Base-by-base conservation (phyloP, 805 yeast species). In the Peterozyma toletana region DNA sequence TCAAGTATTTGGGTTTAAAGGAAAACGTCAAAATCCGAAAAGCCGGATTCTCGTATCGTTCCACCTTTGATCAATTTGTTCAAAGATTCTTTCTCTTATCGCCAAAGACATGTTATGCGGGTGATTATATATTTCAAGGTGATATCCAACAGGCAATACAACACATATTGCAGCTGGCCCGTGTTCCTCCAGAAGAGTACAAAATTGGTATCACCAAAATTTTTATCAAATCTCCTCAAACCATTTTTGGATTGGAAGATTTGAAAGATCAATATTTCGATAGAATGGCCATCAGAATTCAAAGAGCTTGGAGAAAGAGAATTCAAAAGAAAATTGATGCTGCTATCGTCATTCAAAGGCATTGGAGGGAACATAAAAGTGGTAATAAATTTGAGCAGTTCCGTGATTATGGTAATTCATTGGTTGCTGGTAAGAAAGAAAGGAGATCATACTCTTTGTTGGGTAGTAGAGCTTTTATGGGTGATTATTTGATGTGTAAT, bases 251-350 rank as follows among this genome's bases (percentile, higher is more conserved):
- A 0, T 68, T 93, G 46, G 99, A 93, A 65, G 91, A 87, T 54
- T 80, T 91, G 91, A 78, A 98, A 62, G 99, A 93, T 56, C 85
- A 82, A 67, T 93, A 89, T 60, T 93, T 99, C 98, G 91, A 88
- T 57, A 87, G 86, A 54, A 93, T 93, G 95, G 99, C 99, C 4
- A 90, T 96, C 3, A 79, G 95, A 55, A 91, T 93, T 53, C 99
- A 93, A 70, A 78, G 97, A 52, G 98, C 99, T 3, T 89, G 97
- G 86, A 77, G 99, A 68, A 73, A 86, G 54, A 86, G 83, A 58
- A 67, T 81, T 49, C 81, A 80, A 62, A 75, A 86, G 57, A 82
- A 90, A 66, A 84, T 82, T 45, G 96, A 87, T 55, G 89, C 95
- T 18, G 97, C 96, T 1, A 78, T 76, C 46, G 75, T 72, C 42